These are phyloP conservation scores for Gossypium australe DNA, from an alignment of 345 rosid genomes.

Conservation along the genomic window DNA sequence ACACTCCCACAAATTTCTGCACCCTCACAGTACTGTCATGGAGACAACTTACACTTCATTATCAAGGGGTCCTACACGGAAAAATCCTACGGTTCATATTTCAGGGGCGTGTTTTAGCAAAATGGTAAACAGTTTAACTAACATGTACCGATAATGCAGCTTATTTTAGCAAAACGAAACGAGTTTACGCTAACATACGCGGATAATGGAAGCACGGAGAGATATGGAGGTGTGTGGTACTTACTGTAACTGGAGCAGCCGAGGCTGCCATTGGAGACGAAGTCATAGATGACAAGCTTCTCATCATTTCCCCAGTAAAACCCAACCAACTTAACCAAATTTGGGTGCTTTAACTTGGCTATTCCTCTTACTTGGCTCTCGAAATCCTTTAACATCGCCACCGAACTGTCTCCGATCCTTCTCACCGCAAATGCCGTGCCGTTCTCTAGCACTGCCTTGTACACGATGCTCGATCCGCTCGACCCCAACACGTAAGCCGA, in stretches of 20 bases:
- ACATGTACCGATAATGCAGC: not conserved
- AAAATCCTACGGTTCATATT: not conserved
- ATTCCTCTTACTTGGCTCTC: constrained; percentile 57
- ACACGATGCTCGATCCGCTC: constrained; percentile 60
- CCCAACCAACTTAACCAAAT: constrained; percentile 65
- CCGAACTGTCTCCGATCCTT: constrained; percentile 68
- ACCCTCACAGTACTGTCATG: not conserved
- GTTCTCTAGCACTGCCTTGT: constrained; percentile 74
- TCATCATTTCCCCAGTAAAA: constrained; percentile 86
- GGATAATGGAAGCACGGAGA: not conserved
- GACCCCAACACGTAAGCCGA: constrained; percentile 78
- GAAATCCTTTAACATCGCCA: constrained; percentile 54
- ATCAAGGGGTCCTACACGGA: not conserved
- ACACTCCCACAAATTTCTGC: not conserved
- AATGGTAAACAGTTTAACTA: not conserved
- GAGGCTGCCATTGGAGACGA: constrained; percentile 72
- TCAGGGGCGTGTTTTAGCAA: not conserved
- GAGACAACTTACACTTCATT: not conserved
- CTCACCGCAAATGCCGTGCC: constrained; percentile 75
- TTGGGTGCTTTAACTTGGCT: constrained; percentile 68
- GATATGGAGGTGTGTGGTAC: constrained; percentile 7
- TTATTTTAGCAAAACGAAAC: constrained; percentile 4
- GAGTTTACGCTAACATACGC: constrained; percentile 4
- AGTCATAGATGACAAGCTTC: constrained; percentile 81
- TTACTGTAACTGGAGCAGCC: constrained; percentile 49